Evolutionary conservation across 768 basidiomycete species (phyloP).

Genomic region (Kwoniella shandongensis): DNA sequence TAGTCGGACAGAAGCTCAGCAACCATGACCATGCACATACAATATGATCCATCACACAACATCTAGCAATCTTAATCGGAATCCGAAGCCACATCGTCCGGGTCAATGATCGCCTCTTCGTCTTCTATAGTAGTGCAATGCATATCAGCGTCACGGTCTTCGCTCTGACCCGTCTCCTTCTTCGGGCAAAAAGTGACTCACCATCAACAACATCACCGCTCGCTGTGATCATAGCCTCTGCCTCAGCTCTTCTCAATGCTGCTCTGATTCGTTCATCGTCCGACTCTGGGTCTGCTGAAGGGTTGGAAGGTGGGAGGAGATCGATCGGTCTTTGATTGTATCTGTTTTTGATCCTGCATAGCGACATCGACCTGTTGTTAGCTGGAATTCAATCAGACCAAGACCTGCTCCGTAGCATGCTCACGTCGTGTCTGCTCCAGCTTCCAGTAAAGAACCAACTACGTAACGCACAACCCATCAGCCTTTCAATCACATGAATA

Average conservation of each 20-base stretch:
- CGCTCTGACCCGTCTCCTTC: neutral
- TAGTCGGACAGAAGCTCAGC: neutral
- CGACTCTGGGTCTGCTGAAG: conserved; percentile 30
- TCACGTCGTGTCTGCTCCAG: conserved; percentile 71
- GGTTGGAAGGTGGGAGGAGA: conserved; percentile 56
- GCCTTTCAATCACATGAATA: neutral
- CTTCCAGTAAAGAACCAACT: conserved; percentile 62
- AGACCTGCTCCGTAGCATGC: too few species aligned
- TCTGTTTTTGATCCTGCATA: conserved; percentile 75
- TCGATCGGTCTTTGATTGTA: conserved; percentile 63
- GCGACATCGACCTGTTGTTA: too few species aligned
- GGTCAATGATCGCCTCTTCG: conserved; percentile 43
- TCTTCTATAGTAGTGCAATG: conserved; percentile 1
- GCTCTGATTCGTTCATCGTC: conserved; percentile 60
- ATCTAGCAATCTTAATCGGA: conserved; percentile 21
- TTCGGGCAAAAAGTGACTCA: conserved; percentile 34
- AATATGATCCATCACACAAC: conserved; percentile 2
- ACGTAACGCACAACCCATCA: neutral
- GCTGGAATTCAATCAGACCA: too few species aligned
- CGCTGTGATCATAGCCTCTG: conserved; percentile 58
- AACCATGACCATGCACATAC: conserved; percentile 1
- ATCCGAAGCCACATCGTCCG: conserved; percentile 45
- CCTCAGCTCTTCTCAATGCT: conserved; percentile 62
- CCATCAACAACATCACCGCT: conserved; percentile 68
- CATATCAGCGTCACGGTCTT: neutral